Conservation (phyloP, 768 basidiomycete species). For the Suillus weaverae region DNA sequence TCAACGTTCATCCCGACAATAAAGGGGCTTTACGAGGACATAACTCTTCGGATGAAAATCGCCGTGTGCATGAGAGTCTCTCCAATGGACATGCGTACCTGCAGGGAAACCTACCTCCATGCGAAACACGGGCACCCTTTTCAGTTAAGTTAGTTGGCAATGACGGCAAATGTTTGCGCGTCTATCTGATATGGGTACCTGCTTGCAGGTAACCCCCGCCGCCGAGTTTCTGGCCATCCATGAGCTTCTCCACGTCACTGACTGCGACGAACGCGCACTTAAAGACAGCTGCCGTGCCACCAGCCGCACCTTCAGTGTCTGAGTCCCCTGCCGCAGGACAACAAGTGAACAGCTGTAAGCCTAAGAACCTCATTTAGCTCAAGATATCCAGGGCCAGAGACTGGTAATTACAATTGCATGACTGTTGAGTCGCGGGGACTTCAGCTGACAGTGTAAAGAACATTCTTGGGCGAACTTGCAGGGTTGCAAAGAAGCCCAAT, state of each 20-base stretch:
- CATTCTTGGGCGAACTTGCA: background rate
- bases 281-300: background rate
- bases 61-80: background rate
- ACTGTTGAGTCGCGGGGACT: background rate
- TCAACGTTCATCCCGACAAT: background rate
- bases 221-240: background rate
- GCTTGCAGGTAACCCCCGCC: background rate
- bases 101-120: background rate
- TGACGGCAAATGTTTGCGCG: background rate
- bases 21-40: background rate
- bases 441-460: background rate
- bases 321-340: background rate
- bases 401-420: background rate
- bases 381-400: background rate
- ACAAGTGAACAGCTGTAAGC: background rate
- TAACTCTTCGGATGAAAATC: background rate
- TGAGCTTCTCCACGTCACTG: too few relatives aligned
- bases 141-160: background rate
- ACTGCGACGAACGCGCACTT: too few relatives aligned
- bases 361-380: background rate
- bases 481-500: background rate
- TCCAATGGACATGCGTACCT: background rate
- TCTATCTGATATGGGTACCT: background rate
- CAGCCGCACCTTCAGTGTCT: too few relatives aligned
- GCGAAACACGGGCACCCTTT: background rate